A percentile compares a stretch with the other conserved stretches of the same genome.
phyloP scores from a whole-genome alignment of 257 asterid genomes.

The Salvia miltiorrhiza region DNA sequence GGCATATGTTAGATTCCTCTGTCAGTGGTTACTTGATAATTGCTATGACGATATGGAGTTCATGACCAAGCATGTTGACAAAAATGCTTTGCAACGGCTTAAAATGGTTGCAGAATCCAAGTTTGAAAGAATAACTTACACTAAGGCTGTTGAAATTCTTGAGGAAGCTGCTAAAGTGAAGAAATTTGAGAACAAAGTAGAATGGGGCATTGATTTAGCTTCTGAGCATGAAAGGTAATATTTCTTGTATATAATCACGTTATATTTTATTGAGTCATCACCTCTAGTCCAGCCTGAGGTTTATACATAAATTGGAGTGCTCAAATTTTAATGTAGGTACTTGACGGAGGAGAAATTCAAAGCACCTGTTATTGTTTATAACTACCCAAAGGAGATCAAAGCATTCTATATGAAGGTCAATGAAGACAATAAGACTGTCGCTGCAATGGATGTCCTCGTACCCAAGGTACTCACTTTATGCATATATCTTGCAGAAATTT shows the following conservation, averaged over 20 bases:
- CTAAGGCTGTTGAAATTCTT: slow-evolving; percentile 79
- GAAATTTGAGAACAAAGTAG: slow-evolving; percentile 88
- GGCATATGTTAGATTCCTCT: slow-evolving; percentile 82
- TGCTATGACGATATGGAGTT: slow-evolving; percentile 93
- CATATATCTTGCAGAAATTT: background rate
- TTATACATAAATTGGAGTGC: background rate
- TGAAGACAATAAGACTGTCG: slow-evolving; percentile 89
- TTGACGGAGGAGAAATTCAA: slow-evolving; percentile 89
- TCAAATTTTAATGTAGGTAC: slow-evolving; percentile 41
- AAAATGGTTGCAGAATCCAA: slow-evolving; percentile 70
- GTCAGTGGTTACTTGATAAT: slow-evolving; percentile 89
- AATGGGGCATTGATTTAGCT: slow-evolving; percentile 97
- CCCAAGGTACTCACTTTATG: slow-evolving; percentile 58
- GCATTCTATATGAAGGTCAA: slow-evolving; percentile 98
- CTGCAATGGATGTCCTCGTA: slow-evolving; percentile 99
- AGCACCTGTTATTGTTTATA: slow-evolving; percentile 88
- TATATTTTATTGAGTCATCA: background rate
- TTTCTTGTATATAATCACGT: background rate
- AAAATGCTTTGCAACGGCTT: slow-evolving; percentile 67
- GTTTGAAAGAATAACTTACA: slow-evolving; percentile 71
- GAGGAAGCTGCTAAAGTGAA: slow-evolving; percentile 66
- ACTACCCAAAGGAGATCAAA: slow-evolving; percentile 91
- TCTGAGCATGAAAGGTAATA: slow-evolving; percentile 93
- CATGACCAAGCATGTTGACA: slow-evolving; percentile 59
- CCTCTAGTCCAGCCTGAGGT: background rate